Conservation (phyloP, 768 basidiomycete genomes). For the Russula vinacea region DNA sequence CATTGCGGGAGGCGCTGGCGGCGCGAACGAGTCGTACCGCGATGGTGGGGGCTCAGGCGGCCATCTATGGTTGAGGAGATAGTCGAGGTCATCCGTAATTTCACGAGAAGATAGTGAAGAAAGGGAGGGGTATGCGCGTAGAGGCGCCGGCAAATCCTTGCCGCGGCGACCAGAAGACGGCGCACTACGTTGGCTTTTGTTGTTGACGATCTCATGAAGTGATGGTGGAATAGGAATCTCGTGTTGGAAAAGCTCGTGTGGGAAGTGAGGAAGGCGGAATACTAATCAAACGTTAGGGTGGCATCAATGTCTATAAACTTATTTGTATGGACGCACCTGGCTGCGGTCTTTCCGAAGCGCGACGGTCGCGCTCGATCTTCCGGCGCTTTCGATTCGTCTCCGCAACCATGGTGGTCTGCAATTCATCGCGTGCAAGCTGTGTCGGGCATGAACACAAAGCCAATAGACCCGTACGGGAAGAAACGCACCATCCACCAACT, state of each 20-base stretch:
- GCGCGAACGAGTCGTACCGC: constrained; percentile 15
- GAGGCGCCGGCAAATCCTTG: constrained; percentile 19
- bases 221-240: constrained; percentile 56
- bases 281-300: constrained; percentile 37
- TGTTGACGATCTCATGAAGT: constrained; percentile 65
- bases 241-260: constrained; percentile 48
- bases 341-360: constrained; percentile 71
- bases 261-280: constrained; percentile 58
- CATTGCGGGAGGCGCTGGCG: constrained; percentile 18
- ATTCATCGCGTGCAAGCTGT: constrained; percentile 70
- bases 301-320: not conserved
- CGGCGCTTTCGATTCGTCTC: constrained; percentile 86
- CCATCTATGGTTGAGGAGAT: constrained; percentile 33
- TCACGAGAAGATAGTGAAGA: constrained; percentile 35
- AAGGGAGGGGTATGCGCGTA: constrained; percentile 36
- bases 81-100: constrained; percentile 37
- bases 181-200: constrained; percentile 51
- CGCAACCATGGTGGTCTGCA: constrained; percentile 85
- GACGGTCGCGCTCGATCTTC: constrained; percentile 79
- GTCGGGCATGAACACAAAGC: constrained; percentile 8
- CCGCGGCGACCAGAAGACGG: constrained; percentile 29
- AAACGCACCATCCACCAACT: constrained; percentile 65
- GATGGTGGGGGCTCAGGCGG: constrained; percentile 23
- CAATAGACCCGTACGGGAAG: not conserved
- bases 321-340: constrained; percentile 49